A percentile compares a stretch with the other conserved stretches of the same genome.
Conservation (phyloP, 2,329 filamentous ascomycete species). For the Aspergillus amoenus region DNA sequence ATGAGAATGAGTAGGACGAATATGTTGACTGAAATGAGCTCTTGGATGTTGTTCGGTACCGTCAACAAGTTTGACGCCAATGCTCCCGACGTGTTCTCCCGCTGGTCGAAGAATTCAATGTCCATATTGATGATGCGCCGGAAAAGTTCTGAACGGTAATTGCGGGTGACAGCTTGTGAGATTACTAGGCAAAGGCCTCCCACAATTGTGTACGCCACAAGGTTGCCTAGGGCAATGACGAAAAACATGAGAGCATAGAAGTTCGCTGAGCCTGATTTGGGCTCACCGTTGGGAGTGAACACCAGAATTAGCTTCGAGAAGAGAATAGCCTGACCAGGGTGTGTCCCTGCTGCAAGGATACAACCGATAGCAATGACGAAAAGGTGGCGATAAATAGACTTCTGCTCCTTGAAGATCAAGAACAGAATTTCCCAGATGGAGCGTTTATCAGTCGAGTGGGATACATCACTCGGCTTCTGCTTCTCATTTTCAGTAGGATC, state of each 20-base stretch:
- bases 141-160: conserved; percentile 24
- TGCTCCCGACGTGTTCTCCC: conserved; percentile 31
- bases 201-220: conserved; percentile 40
- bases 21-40: conserved; percentile 52
- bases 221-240: conserved; percentile 16
- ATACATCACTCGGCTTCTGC: neutral
- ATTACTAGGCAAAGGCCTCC: conserved; percentile 32
- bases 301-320: neutral
- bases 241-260: conserved; percentile 8
- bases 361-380: neutral
- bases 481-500: neutral
- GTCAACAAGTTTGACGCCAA: conserved; percentile 25
- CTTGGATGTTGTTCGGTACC: conserved; percentile 39
- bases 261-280: neutral
- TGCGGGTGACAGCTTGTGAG: conserved; percentile 13
- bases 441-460: neutral
- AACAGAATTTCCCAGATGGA: conserved; percentile 2
- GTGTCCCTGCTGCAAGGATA: conserved; percentile 22
- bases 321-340: conserved; percentile 32
- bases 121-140: conserved; percentile 28
- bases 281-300: neutral
- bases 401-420: conserved; percentile 1
- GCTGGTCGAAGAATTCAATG: conserved; percentile 33
- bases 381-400: neutral
- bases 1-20: conserved; percentile 48